phyloP scores from a whole-genome alignment of 116 monocot species.

The Papilionanthe hybrid region DNA sequence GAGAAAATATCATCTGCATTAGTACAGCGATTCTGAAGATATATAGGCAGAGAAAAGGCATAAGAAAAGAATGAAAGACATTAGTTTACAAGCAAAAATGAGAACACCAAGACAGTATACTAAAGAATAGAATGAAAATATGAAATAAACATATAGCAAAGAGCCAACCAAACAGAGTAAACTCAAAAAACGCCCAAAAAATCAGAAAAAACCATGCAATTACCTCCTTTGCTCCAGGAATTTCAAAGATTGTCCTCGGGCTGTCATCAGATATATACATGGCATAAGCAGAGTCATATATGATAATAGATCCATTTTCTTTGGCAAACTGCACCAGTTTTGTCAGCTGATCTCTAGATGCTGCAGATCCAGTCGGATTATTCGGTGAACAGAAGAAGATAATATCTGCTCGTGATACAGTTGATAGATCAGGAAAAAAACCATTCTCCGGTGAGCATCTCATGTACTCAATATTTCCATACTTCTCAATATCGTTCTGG shows the following conservation, averaged over 20 bases:
- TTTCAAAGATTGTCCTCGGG: constrained; percentile 85
- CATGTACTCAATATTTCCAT: constrained; percentile 89
- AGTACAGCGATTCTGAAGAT: too few relatives aligned
- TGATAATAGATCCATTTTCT: constrained; percentile 81
- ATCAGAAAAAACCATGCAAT: background rate
- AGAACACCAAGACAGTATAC: background rate
- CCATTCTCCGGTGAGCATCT: constrained; percentile 82
- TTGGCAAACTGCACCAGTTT: constrained; percentile 71
- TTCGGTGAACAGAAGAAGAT: constrained; percentile 98
- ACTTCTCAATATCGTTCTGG: constrained; percentile 65
- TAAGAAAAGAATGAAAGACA: too few relatives aligned
- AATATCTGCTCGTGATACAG: constrained; percentile 49
- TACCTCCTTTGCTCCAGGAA: constrained; percentile 94
- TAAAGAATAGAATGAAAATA: background rate
- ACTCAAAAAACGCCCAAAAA: background rate
- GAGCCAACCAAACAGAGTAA: background rate
- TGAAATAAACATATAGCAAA: background rate
- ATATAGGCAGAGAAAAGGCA: too few relatives aligned
- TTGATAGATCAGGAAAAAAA: constrained; percentile 85
- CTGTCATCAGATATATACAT: constrained; percentile 96
- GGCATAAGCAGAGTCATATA: constrained; percentile 91
- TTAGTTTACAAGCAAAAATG: background rate
- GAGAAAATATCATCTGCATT: too few relatives aligned
- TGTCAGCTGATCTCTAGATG: constrained; percentile 78
- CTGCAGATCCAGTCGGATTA: constrained; percentile 83